Percentiles rank a stretch among this genome's conserved stretches.
Evolutionary conservation across 805 yeast species (phyloP).

Genomic region (Saccharomyces cerevisiae): DNA sequence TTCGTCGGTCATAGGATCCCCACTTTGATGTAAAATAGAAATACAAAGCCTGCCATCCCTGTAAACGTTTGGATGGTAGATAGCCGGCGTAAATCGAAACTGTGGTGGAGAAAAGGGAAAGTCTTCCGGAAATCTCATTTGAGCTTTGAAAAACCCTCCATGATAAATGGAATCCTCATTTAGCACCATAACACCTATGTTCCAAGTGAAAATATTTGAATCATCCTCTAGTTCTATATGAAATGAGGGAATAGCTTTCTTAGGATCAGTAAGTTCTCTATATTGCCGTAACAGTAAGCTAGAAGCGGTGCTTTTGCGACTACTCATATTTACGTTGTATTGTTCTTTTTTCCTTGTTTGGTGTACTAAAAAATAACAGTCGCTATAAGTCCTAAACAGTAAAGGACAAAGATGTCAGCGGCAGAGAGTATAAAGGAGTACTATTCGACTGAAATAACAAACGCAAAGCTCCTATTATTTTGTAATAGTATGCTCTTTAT

Average conservation of each 20-base stretch:
- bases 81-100: conserved; percentile 85
- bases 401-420: not conserved
- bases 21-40: conserved; percentile 84
- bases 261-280: conserved; percentile 88
- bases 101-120: conserved; percentile 91
- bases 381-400: not conserved
- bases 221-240: conserved; percentile 63
- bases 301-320: conserved; percentile 52
- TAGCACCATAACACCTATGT: conserved; percentile 85
- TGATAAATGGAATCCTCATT: conserved; percentile 84
- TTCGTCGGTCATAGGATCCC: conserved; percentile 84
- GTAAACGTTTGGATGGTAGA: conserved; percentile 92
- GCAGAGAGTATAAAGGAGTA: not conserved
- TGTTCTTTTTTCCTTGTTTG: not conserved
- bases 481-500: not conserved
- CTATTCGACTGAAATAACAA: not conserved
- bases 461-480: not conserved
- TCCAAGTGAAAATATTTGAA: conserved; percentile 56
- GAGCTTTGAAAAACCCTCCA: conserved; percentile 91
- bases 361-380: not conserved
- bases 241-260: conserved; percentile 64
- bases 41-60: conserved; percentile 89
- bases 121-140: conserved; percentile 85
- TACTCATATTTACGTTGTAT: conserved; percentile 14
- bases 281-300: conserved; percentile 86